phyloP scores from a whole-genome alignment of 768 basidiomycete genomes.

The Mycena galopus region DNA sequence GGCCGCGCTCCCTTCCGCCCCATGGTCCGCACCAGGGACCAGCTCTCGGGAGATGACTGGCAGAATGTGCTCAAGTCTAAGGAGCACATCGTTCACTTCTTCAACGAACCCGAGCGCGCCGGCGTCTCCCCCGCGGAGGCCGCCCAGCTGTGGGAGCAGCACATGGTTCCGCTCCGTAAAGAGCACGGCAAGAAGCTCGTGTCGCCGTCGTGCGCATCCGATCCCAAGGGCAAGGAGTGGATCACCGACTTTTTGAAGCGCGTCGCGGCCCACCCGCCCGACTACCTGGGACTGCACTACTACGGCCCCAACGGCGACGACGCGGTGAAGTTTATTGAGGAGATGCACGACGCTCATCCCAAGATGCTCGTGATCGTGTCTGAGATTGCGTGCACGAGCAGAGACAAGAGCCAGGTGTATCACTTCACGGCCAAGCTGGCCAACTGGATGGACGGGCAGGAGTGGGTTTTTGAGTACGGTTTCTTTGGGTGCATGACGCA shows the following conservation, averaged over 20 bases:
- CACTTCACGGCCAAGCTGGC: background rate
- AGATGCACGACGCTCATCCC: background rate
- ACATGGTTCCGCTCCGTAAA: background rate
- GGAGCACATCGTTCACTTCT: slow-evolving; percentile 1
- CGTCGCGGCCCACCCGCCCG: background rate
- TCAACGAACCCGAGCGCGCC: background rate
- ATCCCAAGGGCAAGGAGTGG: slow-evolving; percentile 1
- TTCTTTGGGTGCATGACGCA: background rate
- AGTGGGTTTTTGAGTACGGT: background rate
- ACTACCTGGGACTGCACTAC: slow-evolving; percentile 1
- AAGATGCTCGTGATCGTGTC: slow-evolving; percentile 1
- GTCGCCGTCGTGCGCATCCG: background rate
- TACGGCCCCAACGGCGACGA: background rate
- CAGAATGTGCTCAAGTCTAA: background rate
- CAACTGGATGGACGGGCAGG: background rate
- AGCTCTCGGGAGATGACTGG: slow-evolving; percentile 1
- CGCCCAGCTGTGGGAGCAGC: background rate
- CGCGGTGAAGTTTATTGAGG: background rate
- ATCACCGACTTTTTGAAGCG: background rate
- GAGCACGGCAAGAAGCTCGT: background rate
- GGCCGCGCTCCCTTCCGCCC: background rate
- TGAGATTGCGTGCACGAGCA: background rate
- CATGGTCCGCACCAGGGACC: background rate
- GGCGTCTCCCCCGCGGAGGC: background rate
- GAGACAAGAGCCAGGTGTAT: slow-evolving; percentile 1